These are phyloP conservation scores for Glaciozyma martinii DNA, from an alignment of 768 basidiomycete species.

Conservation along the genomic window DNA sequence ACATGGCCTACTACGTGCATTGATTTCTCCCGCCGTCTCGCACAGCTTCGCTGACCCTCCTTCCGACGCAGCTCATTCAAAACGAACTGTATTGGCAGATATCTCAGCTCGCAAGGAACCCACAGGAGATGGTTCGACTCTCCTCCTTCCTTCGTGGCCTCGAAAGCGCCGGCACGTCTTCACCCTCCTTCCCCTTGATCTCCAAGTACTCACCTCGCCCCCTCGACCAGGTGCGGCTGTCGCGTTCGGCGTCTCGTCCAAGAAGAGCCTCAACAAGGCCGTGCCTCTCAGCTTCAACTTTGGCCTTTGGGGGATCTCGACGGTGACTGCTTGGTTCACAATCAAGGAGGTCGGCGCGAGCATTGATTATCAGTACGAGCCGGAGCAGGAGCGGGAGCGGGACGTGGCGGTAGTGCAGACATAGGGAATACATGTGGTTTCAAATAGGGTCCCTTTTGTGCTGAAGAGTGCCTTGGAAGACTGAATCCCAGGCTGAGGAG, in stretches of 20 bases:
- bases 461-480: too few relatives aligned
- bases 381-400: not conserved
- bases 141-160: constrained; percentile 23
- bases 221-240: constrained; percentile 1
- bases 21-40: too few relatives aligned
- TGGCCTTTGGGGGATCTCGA: constrained; percentile 14
- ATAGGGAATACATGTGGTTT: too few relatives aligned
- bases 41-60: not conserved
- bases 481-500: too few relatives aligned
- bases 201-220: not conserved
- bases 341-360: constrained; percentile 14
- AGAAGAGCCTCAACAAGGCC: constrained; percentile 12
- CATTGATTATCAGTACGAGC: not conserved
- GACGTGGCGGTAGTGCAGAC: too few relatives aligned
- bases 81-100: constrained; percentile 10
- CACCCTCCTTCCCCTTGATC: not conserved
- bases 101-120: not conserved
- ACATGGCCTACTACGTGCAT: constrained; percentile 7
- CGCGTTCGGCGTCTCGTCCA: constrained; percentile 19
- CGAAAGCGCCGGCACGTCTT: constrained; percentile 14
- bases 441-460: too few relatives aligned
- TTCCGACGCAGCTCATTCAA: not conserved
- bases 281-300: constrained; percentile 28
- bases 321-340: constrained; percentile 10
- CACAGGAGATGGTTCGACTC: constrained; percentile 24